Evolutionary conservation across 768 basidiomycete species (phyloP), one percentile per base, ranked within the genome.

Genomic region (Boletus sp.): DNA sequence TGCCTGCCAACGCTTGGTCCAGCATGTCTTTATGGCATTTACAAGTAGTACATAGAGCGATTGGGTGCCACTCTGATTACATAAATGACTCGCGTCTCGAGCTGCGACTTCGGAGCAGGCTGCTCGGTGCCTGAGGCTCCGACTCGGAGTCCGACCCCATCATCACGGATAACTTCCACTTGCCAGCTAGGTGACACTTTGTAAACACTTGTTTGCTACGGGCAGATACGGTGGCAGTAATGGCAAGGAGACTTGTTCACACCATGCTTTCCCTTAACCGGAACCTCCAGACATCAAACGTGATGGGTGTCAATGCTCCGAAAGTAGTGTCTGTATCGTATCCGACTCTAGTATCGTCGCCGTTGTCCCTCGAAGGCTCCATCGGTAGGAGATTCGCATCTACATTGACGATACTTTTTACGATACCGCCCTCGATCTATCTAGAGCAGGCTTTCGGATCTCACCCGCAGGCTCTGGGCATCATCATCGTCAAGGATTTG

Each of bases 381-480:
- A 92, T 96, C 56, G 85, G 90, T 85, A 58, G 55, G 75, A 57
- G 18, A 33, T 41, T 45, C 44, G 29, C 42, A 47, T 46, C 48
- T 18, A 15, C 29, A n/a, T 17, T 12, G 44, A 56, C 20, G n/a
- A 41, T 28, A 14, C 18, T 47, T 29, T 7, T 51, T 56, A 54
- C 35, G 17, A 50, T 20, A 45, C 47, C n/a, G 50, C 48, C 41
- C 18, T 47, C 41, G 20, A 35, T 40, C 40, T 39, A 10, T 47
- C 17, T 61, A 91, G 89, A 87, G 64, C 79, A 83, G 62, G 94
- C 90, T 4, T 96, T 96, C 65, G 94, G 93, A 20, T 91, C 90
- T 11, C 77, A 83, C 56, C 81, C 89, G 8, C 75, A 84, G 50
- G 86, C 85, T 45, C 76, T 95, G 50, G 94, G 94, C 1, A 87